These are phyloP conservation scores for Dothiorella sarmentorum DNA, from an alignment of 2,329 filamentous ascomycete species.

Conservation along the genomic window DNA sequence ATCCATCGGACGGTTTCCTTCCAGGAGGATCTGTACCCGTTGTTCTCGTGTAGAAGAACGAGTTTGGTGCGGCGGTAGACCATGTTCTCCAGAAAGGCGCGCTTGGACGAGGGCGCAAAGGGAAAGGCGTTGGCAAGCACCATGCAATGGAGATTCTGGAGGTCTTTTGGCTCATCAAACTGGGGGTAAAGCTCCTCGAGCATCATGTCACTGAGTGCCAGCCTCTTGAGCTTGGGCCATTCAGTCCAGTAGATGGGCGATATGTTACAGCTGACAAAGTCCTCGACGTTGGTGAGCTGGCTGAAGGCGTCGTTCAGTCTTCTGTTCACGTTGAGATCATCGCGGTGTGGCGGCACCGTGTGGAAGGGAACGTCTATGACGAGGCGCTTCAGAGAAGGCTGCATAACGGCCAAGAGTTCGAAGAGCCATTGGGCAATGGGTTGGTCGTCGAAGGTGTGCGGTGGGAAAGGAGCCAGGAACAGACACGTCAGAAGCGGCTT, in stretches of 20 bases:
- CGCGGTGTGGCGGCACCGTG: conserved; percentile 42
- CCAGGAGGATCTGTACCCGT: background rate
- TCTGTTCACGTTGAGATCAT: conserved; percentile 37
- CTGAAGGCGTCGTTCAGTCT: conserved; percentile 47
- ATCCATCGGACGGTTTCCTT: background rate
- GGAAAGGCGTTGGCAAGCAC: background rate
- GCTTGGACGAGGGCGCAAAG: background rate
- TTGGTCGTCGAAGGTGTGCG: conserved; percentile 41
- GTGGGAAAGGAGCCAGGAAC: conserved; percentile 30
- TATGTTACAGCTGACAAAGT: conserved; percentile 42
- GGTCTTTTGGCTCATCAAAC: conserved; percentile 29
- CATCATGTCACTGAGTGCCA: conserved; percentile 45
- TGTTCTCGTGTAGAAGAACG: background rate
- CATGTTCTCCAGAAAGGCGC: background rate
- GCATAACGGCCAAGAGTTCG: conserved; percentile 43
- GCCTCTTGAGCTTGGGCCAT: conserved; percentile 43
- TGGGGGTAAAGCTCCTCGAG: conserved; percentile 34
- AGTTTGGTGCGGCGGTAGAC: background rate
- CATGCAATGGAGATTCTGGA: conserved; percentile 40
- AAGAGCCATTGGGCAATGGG: conserved; percentile 41
- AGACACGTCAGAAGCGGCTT: conserved; percentile 35
- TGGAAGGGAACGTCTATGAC: conserved; percentile 50
- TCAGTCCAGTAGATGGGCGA: conserved; percentile 38
- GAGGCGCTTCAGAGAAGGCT: conserved; percentile 43
- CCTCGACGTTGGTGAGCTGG: conserved; percentile 44